Base-by-base conservation (phyloP, 805 yeast genomes). In the Wickerhamiella lipophila region DNA sequence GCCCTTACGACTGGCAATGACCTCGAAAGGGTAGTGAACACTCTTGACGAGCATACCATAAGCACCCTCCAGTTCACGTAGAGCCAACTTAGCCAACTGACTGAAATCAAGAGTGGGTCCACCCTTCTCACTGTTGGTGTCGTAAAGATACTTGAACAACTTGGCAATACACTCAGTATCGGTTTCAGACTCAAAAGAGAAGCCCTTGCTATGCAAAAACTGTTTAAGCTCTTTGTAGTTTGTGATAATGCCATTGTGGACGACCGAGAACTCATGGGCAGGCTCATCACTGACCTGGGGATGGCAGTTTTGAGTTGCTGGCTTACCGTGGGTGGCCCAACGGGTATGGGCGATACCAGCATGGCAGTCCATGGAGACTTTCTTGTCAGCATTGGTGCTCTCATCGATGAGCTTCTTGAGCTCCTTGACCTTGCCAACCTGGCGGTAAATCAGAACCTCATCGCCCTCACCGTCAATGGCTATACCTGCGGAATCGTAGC, bases 271-370 rank as follows among this genome's bases (percentile, higher is more conserved):
- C 66, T 88, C 95, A 58, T 82, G 81, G 42, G 68, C 67, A 8
- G 76, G 74, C 38, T 32, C 38, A 64, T 86, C 98, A 1, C 96
- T 85, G 55, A 89, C 73, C 64, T 89, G 97, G 44, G 99, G 99
- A 66, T 92, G 99, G 64, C 97, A 92, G 72, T 92, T 92, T 53
- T 66, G 59, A 53, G 74, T 77, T 56, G 77, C 78, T 50, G 96
- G 96, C 60, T 80, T 84, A 67, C 99, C 99, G 67, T 92, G 99
- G 34, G 99, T 92, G 46, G 99, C 99, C 99, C 99, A 92, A 73
- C 99, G 83, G 12, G 99, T 92, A 69, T 92, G 99, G 21, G 98
- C 97, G 65, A 92, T 92, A 63, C 95, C 98, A 52, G 80, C 87
- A 64, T 92, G 98, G 64, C 81, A 78, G 58, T 77, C 80, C 62